Base-by-base conservation (phyloP, 2,329 filamentous ascomycete genomes). In the Eutypella sp. region DNA sequence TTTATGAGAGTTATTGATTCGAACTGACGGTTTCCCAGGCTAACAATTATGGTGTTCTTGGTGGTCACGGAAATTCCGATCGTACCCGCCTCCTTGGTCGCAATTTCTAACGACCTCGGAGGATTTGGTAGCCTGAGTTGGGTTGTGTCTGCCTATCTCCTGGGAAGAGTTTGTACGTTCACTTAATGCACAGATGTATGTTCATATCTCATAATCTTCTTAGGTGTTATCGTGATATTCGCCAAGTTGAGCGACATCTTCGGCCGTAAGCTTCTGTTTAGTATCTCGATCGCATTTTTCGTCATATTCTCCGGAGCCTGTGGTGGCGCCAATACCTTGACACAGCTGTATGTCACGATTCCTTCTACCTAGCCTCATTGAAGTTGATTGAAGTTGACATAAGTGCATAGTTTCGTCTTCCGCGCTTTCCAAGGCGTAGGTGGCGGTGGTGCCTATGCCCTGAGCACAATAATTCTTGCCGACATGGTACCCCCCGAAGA, bases 171-270 rank as follows among this genome's bases (percentile, higher is more conserved):
- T 37, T n/a, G n/a, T n/a, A n/a, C n/a, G n/a, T n/a, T n/a, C n/a
- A n/a, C n/a, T n/a, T n/a, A n/a, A n/a, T n/a, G n/a, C n/a, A n/a
- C n/a, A n/a, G n/a, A n/a, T n/a, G n/a, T n/a, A n/a, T n/a, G n/a
- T n/a, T n/a, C n/a, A n/a, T n/a, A n/a, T n/a, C n/a, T n/a, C n/a
- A n/a, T n/a, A n/a, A n/a, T n/a, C n/a, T n/a, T n/a, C n/a, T n/a
- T n/a, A n/a, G 53, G 37, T 16, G 42, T 52, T 7, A 48, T 57
- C n/a, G 49, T 56, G 1, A 50, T 89, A 1, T 89, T 85, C 53
- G 85, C 85, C 40, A 85, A 84, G 55, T 69, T 87, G 4, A 81
- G 75, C 42, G 84, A 87, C 57, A 85, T 88, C 25, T 87, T 87
- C 55, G 83, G 84, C 10, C 76, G 85, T 5, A 87, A 87, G 57